These are phyloP conservation scores for Aspergillus pseudoglaucus DNA, from an alignment of 2,329 filamentous ascomycete genomes.

Conservation along the genomic window DNA sequence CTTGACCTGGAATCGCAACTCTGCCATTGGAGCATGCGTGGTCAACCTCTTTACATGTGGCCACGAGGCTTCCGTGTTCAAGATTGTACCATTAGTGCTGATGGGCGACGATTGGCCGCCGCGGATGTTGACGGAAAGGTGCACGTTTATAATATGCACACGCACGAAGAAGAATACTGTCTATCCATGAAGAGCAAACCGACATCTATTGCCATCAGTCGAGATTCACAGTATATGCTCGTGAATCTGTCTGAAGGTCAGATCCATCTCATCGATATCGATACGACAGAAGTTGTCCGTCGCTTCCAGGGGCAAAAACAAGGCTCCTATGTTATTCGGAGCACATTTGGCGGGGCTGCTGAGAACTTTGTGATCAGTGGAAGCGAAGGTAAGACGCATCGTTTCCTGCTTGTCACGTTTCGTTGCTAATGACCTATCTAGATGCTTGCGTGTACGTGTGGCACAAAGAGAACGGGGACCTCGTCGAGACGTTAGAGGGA, in stretches of 20 bases:
- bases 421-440: slow-evolving; percentile 26
- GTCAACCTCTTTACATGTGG: slow-evolving; percentile 60
- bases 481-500: slow-evolving; percentile 69
- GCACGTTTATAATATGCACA: slow-evolving; percentile 74
- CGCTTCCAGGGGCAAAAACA: slow-evolving; percentile 71
- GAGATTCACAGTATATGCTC: slow-evolving; percentile 72
- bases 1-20: slow-evolving; percentile 63
- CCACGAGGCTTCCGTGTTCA: slow-evolving; percentile 67
- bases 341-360: slow-evolving; percentile 77
- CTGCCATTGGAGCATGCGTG: slow-evolving; percentile 63
- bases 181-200: slow-evolving; percentile 62
- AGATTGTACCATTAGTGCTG: slow-evolving; percentile 73
- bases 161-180: slow-evolving; percentile 67
- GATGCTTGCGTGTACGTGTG: slow-evolving; percentile 75
- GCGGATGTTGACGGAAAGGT: slow-evolving; percentile 65
- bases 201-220: slow-evolving; percentile 74
- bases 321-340: slow-evolving; percentile 71
- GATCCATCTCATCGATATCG: slow-evolving; percentile 71
- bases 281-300: slow-evolving; percentile 63
- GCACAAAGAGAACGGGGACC: slow-evolving; percentile 74
- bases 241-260: slow-evolving; percentile 74
- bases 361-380: slow-evolving; percentile 90
- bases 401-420: background rate
- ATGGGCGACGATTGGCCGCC: slow-evolving; percentile 73
- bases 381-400: slow-evolving; percentile 63